Evolutionary conservation across 2,329 filamentous ascomycete species (phyloP), one percentile per base, ranked within the genome.

Genomic region (Aspergillus carbonarius): DNA sequence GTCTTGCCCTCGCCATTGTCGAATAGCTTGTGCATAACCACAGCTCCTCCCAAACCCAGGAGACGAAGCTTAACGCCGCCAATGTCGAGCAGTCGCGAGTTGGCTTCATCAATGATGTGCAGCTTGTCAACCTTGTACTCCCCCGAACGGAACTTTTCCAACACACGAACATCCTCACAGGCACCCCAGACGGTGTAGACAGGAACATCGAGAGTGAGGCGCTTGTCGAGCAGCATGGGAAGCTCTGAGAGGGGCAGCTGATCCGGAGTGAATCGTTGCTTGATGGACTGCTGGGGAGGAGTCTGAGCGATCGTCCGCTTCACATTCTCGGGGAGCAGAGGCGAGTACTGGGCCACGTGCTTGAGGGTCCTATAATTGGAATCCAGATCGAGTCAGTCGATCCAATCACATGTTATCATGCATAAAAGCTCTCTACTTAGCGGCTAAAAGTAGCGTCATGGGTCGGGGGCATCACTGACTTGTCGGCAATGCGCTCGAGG

Each of bases 21-120:
- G 72, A 99, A 99, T 17, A 99, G 86, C 83, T 99, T 99, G 83
- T 99, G 95, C 92, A 99, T 99, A 60, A 99, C 95, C 5, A 99
- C 93, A 6, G 95, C 95, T 69, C 95, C 95, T 65, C 95, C 95
- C 34, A 99, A 83, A 62, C 95, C 95, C 30, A 99, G 85, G 51
- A 99, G 84, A 70, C 95, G 90, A 64, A 99, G 86, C 84, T 98
- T 98, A 56, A 99, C 92, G 58, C 95, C 95, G 57, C 93, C 95
- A 60, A 98, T 83, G 78, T 99, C 95, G 58, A 99, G 84, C 67
- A 99, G 82, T 82, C 96, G 91, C 37, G 95, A 98, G 75, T 93
- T 93, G 54, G 95, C 93, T 81, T 99, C 95, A 67, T 99, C 95
- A 69, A 99, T 97, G 72, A 99, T 96, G 82, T 97, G 92, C 66